Evolutionary conservation across 805 yeast genomes (phyloP).

Genomic region (Monosporozyma aquatica): DNA sequence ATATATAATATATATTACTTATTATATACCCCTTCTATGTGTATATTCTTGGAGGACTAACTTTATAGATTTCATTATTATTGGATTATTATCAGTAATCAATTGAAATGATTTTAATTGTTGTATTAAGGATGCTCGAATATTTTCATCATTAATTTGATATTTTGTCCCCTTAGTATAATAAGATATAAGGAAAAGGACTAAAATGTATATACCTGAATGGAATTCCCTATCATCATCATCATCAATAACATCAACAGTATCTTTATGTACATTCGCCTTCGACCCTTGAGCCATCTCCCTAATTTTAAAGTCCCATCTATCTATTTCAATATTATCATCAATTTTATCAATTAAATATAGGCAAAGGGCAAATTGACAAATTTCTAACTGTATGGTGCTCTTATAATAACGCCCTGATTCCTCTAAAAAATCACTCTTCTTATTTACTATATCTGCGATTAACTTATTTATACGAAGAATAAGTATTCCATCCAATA

Average conservation of each 20-base stretch:
- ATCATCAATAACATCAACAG: too few species aligned
- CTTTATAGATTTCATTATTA: not conserved
- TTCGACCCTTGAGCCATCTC: too few species aligned
- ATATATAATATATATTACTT: too few species aligned
- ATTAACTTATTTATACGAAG: not conserved
- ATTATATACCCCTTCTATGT: too few species aligned
- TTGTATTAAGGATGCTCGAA: not conserved
- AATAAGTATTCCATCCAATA: not conserved
- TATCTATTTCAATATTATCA: not conserved
- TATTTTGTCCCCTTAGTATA: not conserved
- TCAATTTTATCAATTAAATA: not conserved
- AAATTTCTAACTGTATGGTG: not conserved
- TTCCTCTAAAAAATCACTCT: not conserved
- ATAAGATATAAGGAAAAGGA: not conserved
- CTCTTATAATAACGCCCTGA: too few species aligned
- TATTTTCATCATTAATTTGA: not conserved
- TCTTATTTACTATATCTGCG: not conserved
- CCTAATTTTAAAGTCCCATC: too few species aligned
- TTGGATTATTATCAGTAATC: not conserved
- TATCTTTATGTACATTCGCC: too few species aligned
- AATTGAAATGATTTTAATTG: not conserved
- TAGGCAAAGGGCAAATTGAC: conserved; percentile 3
- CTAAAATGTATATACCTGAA: not conserved
- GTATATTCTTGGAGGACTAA: not conserved
- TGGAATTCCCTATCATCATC: not conserved